Base-by-base conservation (phyloP, 805 yeast species). In the Helenozyma rhizophorensis region DNA sequence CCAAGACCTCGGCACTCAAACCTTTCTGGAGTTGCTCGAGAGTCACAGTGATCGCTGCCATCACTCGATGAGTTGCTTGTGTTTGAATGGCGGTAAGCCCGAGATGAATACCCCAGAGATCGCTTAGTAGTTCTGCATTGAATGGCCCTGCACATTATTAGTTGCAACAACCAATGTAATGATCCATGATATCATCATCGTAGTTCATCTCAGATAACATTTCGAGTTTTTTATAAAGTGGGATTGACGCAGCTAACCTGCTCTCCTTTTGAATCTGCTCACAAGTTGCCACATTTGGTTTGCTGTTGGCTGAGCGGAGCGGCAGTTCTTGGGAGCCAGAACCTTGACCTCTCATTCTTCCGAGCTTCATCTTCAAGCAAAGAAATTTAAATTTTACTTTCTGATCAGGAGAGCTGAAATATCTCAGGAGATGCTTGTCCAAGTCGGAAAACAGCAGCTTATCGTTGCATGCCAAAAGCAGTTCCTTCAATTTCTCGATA, bases 1-100 rank as follows among this genome's bases (percentile, higher is more conserved):
- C 51, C 23, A 76, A 54, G 4, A 42, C 37, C 1, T 43, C 28
- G 28, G 59, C 59, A 3, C 49, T 54, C 2, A 53, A 42, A 2
- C 72, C 73, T 0, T 44, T 12, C 17, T 45, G 16, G 17, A 70
- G 54, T 22, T 58, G 58, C 16, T 42, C 33, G 0, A 64, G 41
- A 2, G 59, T 40, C 1, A 65, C 70, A 1, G 30, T 37, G 1
- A 65, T 66, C 4, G 70, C 59, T 9, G 14, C 3, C 11, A 21
- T 4, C 7, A 5, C 7, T 10, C 15, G 9, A n/a, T n/a, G 23
- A n/a, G 29, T n/a, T n/a, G n/a, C n/a, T n/a, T n/a, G n/a, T n/a
- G n/a, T n/a, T n/a, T n/a, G n/a, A n/a, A n/a, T n/a, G n/a, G n/a
- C n/a, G n/a, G n/a, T n/a, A n/a, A n/a, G n/a, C n/a, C n/a, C n/a